Evolutionary conservation across 192 early-diverging fungal species (phyloP).

Genomic region (Phlyctochytrium bullatum): DNA sequence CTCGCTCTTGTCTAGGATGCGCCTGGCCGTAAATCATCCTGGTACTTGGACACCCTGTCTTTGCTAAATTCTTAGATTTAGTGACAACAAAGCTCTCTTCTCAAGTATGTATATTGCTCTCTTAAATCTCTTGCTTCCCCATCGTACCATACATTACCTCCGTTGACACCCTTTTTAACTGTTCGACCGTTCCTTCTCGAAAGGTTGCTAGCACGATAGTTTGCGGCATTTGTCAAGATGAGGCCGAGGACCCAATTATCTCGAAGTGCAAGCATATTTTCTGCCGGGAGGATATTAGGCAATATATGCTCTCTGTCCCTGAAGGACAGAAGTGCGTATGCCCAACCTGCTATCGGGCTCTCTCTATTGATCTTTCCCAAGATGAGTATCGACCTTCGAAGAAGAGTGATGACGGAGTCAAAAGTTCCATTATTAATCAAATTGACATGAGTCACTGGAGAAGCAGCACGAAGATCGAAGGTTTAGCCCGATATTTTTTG

Average conservation of each 20-base stretch:
- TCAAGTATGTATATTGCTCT: neutral
- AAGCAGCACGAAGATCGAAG: conserved; percentile 90
- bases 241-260: conserved; percentile 81
- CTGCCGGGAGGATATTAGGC: conserved; percentile 77
- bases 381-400: conserved; percentile 37
- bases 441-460: conserved; percentile 87
- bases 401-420: conserved; percentile 41
- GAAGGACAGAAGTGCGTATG: conserved; percentile 53
- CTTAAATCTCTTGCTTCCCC: conserved; percentile 1
- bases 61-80: neutral
- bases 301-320: conserved; percentile 40
- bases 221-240: conserved; percentile 83
- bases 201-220: conserved; percentile 68
- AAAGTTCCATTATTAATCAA: conserved; percentile 83
- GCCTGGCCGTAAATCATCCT: conserved; percentile 90
- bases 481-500: conserved; percentile 14
- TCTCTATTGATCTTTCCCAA: conserved; percentile 72
- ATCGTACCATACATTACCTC: too few relatives aligned
- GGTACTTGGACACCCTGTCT: conserved; percentile 9
- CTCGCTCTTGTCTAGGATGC: conserved; percentile 83
- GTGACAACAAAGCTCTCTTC: neutral
- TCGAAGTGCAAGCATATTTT: conserved; percentile 87
- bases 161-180: conserved; percentile 17
- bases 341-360: conserved; percentile 72
- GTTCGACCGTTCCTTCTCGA: conserved; percentile 28